Percentiles rank a stretch among this genome's conserved stretches.
phyloP scores from a whole-genome alignment of 495 filamentous ascomycete genomes.

The Hypomontagnella submonticulosa region DNA sequence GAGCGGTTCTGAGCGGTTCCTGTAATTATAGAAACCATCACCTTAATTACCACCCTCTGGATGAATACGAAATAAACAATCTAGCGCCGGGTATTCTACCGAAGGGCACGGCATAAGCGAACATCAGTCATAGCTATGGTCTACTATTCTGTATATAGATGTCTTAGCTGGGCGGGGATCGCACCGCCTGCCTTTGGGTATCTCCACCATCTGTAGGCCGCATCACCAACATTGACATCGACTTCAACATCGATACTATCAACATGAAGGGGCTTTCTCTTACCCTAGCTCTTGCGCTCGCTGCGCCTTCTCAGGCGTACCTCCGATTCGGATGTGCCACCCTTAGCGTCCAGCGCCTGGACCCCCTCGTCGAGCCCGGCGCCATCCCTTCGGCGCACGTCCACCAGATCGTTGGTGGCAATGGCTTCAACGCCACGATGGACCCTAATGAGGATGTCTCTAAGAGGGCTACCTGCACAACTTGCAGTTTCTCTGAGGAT shows the following conservation, averaged over 20 bases:
- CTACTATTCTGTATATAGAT: conserved; percentile 30
- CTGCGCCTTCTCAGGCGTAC: conserved; percentile 46
- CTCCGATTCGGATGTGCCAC: conserved; percentile 54
- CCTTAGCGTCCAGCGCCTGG: conserved; percentile 53
- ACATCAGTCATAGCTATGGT: background rate
- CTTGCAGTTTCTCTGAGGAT: conserved; percentile 51
- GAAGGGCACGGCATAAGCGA: conserved; percentile 38
- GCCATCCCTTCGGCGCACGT: conserved; percentile 46
- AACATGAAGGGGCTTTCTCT: conserved; percentile 51
- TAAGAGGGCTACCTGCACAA: conserved; percentile 48
- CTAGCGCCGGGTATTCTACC: conserved; percentile 29
- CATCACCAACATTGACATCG: conserved; percentile 15
- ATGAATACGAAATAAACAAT: conserved; percentile 40
- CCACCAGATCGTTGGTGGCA: conserved; percentile 52
- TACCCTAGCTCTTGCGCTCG: conserved; percentile 45
- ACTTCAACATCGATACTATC: conserved; percentile 27
- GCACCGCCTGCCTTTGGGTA: conserved; percentile 7
- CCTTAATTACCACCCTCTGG: conserved; percentile 34
- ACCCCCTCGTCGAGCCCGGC: conserved; percentile 50
- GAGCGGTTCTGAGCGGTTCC: conserved; percentile 22
- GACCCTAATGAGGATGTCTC: conserved; percentile 35
- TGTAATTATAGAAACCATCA: conserved; percentile 23
- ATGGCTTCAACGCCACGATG: conserved; percentile 52
- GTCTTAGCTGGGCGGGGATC: conserved; percentile 8
- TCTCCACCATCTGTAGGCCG: conserved; percentile 21